Conservation (phyloP, 495 filamentous ascomycete species). For the Aspergillus incahuasiensis region DNA sequence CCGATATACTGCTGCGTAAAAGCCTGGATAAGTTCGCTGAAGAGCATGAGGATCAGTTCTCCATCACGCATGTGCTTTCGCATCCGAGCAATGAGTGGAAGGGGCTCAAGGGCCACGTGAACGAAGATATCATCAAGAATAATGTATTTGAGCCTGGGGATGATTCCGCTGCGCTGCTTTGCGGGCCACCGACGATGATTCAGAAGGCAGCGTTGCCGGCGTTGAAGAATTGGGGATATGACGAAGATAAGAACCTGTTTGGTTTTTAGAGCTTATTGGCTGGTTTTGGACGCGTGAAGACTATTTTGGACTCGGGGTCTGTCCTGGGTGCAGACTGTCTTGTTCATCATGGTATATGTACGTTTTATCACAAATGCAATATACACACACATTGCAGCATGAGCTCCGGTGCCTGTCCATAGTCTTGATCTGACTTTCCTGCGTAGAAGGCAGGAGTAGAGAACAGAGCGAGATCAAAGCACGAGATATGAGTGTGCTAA, state of each 20-base stretch:
- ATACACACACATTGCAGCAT: too few relatives aligned
- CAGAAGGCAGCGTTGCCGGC: constrained; percentile 31
- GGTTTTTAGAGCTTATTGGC: constrained; percentile 19
- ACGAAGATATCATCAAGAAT: constrained; percentile 24
- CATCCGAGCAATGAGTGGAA: constrained; percentile 27
- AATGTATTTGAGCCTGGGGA: constrained; percentile 27
- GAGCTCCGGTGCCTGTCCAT: too few relatives aligned
- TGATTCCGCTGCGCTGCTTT: constrained; percentile 16
- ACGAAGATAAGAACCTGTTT: constrained; percentile 27
- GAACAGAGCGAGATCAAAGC: too few relatives aligned
- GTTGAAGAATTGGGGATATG: constrained; percentile 26
- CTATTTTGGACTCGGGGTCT: too few relatives aligned
- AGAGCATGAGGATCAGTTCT: constrained; percentile 23
- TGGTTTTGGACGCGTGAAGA: too few relatives aligned
- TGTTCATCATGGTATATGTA: too few relatives aligned
- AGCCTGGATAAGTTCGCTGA: constrained; percentile 35
- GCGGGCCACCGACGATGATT: constrained; percentile 34
- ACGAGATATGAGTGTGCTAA: too few relatives aligned
- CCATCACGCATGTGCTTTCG: constrained; percentile 31
- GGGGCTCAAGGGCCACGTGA: constrained; percentile 26
- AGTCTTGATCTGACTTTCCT: too few relatives aligned
- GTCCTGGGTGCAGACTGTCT: too few relatives aligned
- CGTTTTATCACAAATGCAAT: too few relatives aligned
- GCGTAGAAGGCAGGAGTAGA: too few relatives aligned
- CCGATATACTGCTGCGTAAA: constrained; percentile 30